Evolutionary conservation across 306 rosid genomes (phyloP), one percentile per base, ranked within the genome.

Genomic region (Oxytropis ochrocephala): DNA sequence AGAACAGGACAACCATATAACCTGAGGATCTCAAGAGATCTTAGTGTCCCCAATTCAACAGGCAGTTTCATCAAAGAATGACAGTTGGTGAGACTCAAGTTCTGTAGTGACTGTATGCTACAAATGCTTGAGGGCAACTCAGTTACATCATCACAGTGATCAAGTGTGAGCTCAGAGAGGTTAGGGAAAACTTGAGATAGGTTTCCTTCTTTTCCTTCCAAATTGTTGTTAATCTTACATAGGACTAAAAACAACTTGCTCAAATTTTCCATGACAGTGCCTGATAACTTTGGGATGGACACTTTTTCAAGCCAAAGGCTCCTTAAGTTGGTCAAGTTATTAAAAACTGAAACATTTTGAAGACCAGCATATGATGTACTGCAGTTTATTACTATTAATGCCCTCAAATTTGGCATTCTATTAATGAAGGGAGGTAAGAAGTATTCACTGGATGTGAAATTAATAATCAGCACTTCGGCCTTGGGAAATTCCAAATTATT

Each of bases 281-380:
- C 74, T 8, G 88, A 78, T 4, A 88, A 79, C 9, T 73, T 78
- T 11, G 97, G 91, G 47, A 79, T 79, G 7, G 85, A 79, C 13
- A 88, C 85, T 56, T 84, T 94, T 80, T 94, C 98, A 17, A 94
- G 95, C 98, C 97, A 94, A 17, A 94, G 90, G 79, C 95, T 85
- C 63, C 81, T 85, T 73, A 90, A 75, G 69, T 80, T 73, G 7
- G 69, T 51, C 78, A 88, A 69, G 64, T 68, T 78, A n/a, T 79
- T 32, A 39, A 88, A 79, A 41, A 90, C 80, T 0, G 85, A 81
- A 14, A 81, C 67, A 36, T 86, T 88, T 35, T 70, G 56, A 38
- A 94, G 86, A 36, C 56, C 36, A 1, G 96, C 90, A 59, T 69
- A 87, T 7, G 88, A 66, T 14, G 92, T 74, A 46, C 85, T 66